Percentiles rank a stretch among this genome's conserved stretches.
These are phyloP conservation scores for Colletotrichum lupini DNA, from an alignment of 2,329 filamentous ascomycete genomes.

Conservation along the genomic window DNA sequence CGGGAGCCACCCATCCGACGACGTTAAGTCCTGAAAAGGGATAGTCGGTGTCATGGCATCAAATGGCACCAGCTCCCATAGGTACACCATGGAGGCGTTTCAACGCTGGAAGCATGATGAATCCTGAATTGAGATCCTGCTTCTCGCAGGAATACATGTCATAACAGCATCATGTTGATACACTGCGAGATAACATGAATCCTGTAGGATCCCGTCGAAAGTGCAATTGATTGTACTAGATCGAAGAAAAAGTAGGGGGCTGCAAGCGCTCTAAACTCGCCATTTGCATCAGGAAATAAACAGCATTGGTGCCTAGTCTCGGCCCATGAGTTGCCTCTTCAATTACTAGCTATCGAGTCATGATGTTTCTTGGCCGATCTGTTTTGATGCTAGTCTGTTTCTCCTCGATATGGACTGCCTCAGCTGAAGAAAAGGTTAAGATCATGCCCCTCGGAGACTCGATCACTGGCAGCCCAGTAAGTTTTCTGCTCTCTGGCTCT, in stretches of 20 bases:
- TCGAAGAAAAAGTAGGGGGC: neutral
- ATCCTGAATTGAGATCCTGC: neutral
- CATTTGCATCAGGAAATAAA: too few relatives aligned
- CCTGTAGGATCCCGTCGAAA: neutral
- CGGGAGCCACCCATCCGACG: neutral
- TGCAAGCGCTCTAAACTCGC: neutral
- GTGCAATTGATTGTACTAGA: neutral
- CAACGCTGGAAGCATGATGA: neutral
- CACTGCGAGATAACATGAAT: neutral
- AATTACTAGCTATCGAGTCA: neutral
- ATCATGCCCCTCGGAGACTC: constrained; percentile 43
- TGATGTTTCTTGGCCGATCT: neutral
- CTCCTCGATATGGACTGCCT: neutral
- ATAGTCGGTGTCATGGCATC: neutral
- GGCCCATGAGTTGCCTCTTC: neutral
- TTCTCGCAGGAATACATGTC: too few relatives aligned
- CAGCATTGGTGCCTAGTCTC: too few relatives aligned
- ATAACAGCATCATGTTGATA: too few relatives aligned
- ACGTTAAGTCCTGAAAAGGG: neutral
- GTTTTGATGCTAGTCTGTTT: neutral
- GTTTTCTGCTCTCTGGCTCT: neutral
- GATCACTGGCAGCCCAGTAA: constrained; percentile 41
- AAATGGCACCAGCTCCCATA: neutral
- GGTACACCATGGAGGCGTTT: neutral
- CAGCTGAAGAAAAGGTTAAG: constrained; percentile 9